Evolutionary conservation across 176 grass and related monocot species (phyloP).

Genomic region (Urochloa ruziziensis): DNA sequence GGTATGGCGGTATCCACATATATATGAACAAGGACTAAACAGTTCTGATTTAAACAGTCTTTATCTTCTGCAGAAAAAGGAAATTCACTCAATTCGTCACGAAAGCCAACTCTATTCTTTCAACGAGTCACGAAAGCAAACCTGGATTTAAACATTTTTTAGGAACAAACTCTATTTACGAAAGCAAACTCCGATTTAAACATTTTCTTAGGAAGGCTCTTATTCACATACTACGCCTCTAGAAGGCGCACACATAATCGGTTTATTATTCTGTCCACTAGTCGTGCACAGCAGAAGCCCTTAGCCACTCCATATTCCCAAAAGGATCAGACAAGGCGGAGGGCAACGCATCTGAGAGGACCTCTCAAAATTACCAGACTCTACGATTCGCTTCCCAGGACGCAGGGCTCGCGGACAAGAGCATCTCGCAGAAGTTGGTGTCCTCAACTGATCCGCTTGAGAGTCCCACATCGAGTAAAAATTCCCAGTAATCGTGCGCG

Average conservation of each 20-base stretch:
- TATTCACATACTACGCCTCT: not conserved
- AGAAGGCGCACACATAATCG: not conserved
- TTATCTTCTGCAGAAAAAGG: not conserved
- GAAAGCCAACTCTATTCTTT: not conserved
- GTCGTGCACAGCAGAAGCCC: not conserved
- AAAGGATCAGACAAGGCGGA: not conserved
- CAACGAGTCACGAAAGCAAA: too few relatives aligned
- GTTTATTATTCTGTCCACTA: not conserved
- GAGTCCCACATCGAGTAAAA: not conserved
- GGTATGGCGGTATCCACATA: not conserved
- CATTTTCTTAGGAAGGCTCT: not conserved
- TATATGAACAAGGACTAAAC: not conserved
- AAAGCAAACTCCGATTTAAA: not conserved
- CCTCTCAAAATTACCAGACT: not conserved
- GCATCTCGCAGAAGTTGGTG: not conserved
- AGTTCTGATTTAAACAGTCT: not conserved
- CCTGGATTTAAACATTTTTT: not conserved
- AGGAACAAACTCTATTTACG: too few relatives aligned
- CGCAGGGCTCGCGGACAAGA: not conserved
- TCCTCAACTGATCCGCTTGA: constrained; percentile 21
- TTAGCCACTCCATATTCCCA: not conserved
- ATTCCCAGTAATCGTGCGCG: not conserved
- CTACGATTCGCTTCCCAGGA: not conserved
- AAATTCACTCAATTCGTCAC: not conserved
- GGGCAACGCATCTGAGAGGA: not conserved